These are phyloP conservation scores for Catharanthus roseus DNA, from an alignment of 257 asterid species.

Conservation along the genomic window DNA sequence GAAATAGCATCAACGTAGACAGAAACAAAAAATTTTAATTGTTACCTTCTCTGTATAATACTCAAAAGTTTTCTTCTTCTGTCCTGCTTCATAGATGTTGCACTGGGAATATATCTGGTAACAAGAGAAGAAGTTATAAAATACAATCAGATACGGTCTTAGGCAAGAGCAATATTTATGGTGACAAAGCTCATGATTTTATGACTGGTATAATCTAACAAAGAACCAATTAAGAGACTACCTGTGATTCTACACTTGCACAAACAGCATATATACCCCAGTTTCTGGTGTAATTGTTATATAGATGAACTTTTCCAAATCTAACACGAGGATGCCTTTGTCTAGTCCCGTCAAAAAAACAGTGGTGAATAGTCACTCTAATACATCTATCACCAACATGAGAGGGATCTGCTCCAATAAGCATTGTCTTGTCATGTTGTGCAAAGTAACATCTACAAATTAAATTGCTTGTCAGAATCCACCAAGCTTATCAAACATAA, in stretches of 20 bases:
- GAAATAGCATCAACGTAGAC: neutral
- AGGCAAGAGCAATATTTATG: neutral
- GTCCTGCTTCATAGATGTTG: slow-evolving; percentile 78
- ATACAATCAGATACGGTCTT: slow-evolving; percentile 10
- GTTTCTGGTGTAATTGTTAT: slow-evolving; percentile 80
- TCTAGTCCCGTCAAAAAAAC: slow-evolving; percentile 85
- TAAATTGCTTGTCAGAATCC: slow-evolving; percentile 17
- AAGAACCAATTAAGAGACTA: slow-evolving; percentile 19
- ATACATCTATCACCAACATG: slow-evolving; percentile 78
- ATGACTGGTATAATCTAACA: neutral
- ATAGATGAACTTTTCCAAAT: slow-evolving; percentile 85
- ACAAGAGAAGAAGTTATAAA: slow-evolving; percentile 1
- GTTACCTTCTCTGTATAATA: slow-evolving; percentile 87
- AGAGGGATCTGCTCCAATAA: slow-evolving; percentile 85
- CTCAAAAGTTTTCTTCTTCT: slow-evolving; percentile 75
- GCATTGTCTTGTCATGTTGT: slow-evolving; percentile 87
- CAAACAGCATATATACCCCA: slow-evolving; percentile 92
- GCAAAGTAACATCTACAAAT: slow-evolving; percentile 64
- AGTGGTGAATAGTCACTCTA: slow-evolving; percentile 89
- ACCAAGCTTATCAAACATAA: neutral
- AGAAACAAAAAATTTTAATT: neutral
- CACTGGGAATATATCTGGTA: slow-evolving; percentile 73
- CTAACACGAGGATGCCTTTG: slow-evolving; percentile 93
- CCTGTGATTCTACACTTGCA: slow-evolving; percentile 98
- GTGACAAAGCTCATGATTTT: neutral